These are phyloP conservation scores for Brassica nigra DNA, from an alignment of 345 rosid species.

Conservation along the genomic window DNA sequence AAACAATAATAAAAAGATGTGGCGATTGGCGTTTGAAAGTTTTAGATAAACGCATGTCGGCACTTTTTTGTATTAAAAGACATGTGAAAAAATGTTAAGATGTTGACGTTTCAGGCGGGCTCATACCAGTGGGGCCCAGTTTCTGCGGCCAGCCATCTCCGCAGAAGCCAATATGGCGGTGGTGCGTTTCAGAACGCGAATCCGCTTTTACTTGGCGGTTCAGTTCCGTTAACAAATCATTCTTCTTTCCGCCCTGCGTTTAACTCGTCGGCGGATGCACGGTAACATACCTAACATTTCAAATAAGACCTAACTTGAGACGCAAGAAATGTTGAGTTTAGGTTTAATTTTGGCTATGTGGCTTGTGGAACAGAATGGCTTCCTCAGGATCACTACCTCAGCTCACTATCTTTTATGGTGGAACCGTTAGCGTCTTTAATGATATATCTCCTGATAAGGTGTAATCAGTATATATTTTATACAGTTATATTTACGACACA, in stretches of 20 bases:
- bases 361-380: constrained; percentile 43
- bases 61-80: not conserved
- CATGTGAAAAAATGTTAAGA: not conserved
- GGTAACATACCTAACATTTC: constrained; percentile 14
- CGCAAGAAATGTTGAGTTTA: not conserved
- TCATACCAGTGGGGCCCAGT: constrained; percentile 24
- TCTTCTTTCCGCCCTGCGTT: constrained; percentile 8
- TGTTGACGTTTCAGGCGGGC: constrained; percentile 28
- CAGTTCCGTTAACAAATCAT: constrained; percentile 33
- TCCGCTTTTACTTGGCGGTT: constrained; percentile 36
- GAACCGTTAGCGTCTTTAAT: constrained; percentile 68
- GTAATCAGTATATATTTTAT: constrained; percentile 1
- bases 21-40: constrained; percentile 25
- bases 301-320: not conserved
- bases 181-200: constrained; percentile 22
- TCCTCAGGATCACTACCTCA: constrained; percentile 49
- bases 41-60: not conserved
- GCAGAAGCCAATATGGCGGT: not conserved
- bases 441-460: constrained; percentile 89
- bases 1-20: not conserved
- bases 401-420: constrained; percentile 81
- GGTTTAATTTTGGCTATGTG: not conserved
- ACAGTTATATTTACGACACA: not conserved
- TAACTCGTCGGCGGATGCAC: constrained; percentile 9
- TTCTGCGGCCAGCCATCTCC: constrained; percentile 4